A percentile compares a stretch with the other conserved stretches of the same genome.
phyloP scores from a whole-genome alignment of 495 filamentous ascomycete species.

The Rhypophila decipiens region DNA sequence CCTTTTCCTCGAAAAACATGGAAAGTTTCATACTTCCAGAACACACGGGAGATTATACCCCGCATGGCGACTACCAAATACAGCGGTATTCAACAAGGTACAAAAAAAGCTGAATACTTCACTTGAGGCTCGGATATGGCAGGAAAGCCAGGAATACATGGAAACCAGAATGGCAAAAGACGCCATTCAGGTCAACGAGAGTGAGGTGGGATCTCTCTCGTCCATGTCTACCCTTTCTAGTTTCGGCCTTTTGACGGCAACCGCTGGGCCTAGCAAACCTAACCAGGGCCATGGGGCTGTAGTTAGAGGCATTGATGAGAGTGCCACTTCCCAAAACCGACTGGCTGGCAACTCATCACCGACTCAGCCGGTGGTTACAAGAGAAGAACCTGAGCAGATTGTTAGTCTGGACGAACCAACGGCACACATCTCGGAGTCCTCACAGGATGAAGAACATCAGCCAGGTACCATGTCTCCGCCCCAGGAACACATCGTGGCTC shows the following conservation, averaged over 20 bases:
- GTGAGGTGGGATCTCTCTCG: slow-evolving; percentile 6
- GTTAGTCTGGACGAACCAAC: too few relatives aligned
- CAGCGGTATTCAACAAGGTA: neutral
- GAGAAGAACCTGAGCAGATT: too few relatives aligned
- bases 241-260: neutral
- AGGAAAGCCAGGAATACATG: slow-evolving; percentile 1
- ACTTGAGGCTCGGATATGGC: slow-evolving; percentile 5
- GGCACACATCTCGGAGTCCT: neutral
- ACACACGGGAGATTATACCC: slow-evolving; percentile 39
- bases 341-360: neutral
- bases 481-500: neutral
- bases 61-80: slow-evolving; percentile 24
- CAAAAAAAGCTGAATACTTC: slow-evolving; percentile 5
- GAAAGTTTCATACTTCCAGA: slow-evolving; percentile 31
- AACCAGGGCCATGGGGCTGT: neutral
- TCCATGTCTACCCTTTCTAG: slow-evolving; percentile 5
- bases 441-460: too few relatives aligned
- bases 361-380: too few relatives aligned
- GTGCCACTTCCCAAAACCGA: neutral
- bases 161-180: neutral
- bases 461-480: too few relatives aligned
- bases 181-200: slow-evolving; percentile 8
- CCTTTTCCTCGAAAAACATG: slow-evolving; percentile 34
- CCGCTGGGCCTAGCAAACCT: neutral
- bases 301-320: neutral